These are phyloP conservation scores for Oryza meridionalis DNA, from an alignment of 176 grass and related monocot species.

Conservation along the genomic window DNA sequence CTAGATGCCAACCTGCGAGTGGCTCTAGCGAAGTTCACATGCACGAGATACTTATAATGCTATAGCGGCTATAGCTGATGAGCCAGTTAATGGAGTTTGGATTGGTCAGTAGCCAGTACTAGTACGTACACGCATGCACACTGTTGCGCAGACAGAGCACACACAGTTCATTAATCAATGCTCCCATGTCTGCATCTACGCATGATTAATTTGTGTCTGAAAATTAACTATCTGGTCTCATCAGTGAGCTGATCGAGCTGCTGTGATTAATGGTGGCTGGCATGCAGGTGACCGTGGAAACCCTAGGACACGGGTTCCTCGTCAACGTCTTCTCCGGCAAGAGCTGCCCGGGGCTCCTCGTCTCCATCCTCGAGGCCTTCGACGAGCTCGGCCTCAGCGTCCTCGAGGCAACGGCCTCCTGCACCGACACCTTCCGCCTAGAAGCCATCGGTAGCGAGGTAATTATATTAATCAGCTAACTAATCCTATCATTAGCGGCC, in stretches of 20 bases:
- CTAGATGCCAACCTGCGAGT: neutral
- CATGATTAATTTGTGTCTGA: neutral
- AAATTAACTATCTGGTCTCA: neutral
- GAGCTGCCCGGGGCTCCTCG: slow-evolving; percentile 86
- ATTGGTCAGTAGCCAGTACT: neutral
- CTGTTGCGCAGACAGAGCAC: neutral
- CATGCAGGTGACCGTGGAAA: slow-evolving; percentile 85
- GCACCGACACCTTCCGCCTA: slow-evolving; percentile 78
- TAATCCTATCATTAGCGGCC: neutral
- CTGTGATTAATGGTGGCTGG: slow-evolving; percentile 3
- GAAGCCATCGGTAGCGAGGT: slow-evolving; percentile 80
- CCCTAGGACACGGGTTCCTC: slow-evolving; percentile 82
- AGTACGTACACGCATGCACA: neutral
- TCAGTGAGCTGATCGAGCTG: slow-evolving; percentile 2
- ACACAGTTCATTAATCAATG: neutral
- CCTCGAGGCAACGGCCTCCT: slow-evolving; percentile 79
- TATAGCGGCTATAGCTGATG: neutral
- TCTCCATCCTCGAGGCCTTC: slow-evolving; percentile 79
- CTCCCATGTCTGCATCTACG: neutral
- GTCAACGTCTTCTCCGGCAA: slow-evolving; percentile 79
- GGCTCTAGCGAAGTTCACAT: neutral
- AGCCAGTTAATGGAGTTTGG: neutral
- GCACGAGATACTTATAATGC: neutral
- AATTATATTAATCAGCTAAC: neutral
- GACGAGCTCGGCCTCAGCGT: slow-evolving; percentile 91